phyloP scores from a whole-genome alignment of 306 rosid genomes.

The Carpinus viminea region DNA sequence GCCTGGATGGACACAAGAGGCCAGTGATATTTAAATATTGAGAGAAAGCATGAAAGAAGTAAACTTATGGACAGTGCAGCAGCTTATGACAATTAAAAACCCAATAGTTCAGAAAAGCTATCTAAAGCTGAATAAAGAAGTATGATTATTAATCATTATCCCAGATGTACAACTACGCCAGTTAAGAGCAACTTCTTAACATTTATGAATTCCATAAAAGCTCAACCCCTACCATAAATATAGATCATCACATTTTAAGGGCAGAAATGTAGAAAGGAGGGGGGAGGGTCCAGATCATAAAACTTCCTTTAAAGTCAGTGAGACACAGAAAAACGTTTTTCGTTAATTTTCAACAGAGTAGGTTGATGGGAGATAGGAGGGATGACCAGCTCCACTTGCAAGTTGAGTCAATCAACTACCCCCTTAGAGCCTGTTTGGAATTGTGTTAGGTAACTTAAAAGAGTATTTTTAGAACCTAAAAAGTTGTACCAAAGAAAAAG shows the following conservation, averaged over 20 bases:
- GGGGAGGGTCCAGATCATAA: neutral
- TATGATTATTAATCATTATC: neutral
- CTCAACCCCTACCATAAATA: neutral
- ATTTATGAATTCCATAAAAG: neutral
- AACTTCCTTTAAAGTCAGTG: neutral
- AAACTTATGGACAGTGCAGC: neutral
- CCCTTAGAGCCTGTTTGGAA: neutral
- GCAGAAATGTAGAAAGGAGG: no score
- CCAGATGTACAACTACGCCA: neutral
- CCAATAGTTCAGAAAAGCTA: neutral
- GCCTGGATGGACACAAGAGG: slow-evolving; percentile 49
- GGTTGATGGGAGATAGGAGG: neutral
- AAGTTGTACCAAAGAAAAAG: no score
- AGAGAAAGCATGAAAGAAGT: slow-evolving; percentile 1
- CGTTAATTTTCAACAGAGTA: neutral
- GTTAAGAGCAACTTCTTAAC: neutral
- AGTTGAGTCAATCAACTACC: neutral
- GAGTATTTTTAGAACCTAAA: no score
- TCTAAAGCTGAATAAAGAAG: neutral
- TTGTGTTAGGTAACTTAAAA: no score
- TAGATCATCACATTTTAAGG: neutral
- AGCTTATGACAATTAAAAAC: neutral
- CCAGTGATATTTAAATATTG: slow-evolving; percentile 17
- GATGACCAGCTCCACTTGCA: neutral
- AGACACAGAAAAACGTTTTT: neutral